Conservation (phyloP, 1,284 basidiomycete species). For the Agaricales sp. region DNA sequence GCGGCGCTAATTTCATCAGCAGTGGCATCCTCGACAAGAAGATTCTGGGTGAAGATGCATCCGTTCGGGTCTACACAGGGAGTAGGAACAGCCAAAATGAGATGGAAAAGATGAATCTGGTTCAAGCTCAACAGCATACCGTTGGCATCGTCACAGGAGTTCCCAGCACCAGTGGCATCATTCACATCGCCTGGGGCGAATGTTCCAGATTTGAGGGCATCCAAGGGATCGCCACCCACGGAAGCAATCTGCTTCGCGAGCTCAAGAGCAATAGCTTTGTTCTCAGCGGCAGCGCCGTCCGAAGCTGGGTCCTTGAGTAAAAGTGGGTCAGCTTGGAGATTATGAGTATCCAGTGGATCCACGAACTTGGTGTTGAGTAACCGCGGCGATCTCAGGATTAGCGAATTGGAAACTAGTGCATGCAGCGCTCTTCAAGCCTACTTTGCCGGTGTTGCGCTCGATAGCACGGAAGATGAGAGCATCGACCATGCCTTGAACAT, state of each 20-base stretch:
- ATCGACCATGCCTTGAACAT: slow-evolving; percentile 45
- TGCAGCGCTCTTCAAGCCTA: slow-evolving; percentile 36
- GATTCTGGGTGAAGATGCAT: slow-evolving; percentile 55
- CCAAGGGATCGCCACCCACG: slow-evolving; percentile 53
- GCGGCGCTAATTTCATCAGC: slow-evolving; percentile 49
- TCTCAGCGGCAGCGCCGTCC: slow-evolving; percentile 40
- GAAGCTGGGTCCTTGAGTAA: slow-evolving; percentile 50
- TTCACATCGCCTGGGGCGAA: slow-evolving; percentile 47
- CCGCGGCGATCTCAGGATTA: slow-evolving; percentile 60
- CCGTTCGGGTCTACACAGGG: slow-evolving; percentile 40
- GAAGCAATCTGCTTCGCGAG: slow-evolving; percentile 51
- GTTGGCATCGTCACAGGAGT: slow-evolving; percentile 33
- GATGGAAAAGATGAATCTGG: too few species aligned
- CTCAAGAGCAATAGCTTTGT: slow-evolving; percentile 52
- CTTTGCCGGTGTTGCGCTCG: slow-evolving; percentile 53
- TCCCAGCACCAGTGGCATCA: slow-evolving; percentile 42
- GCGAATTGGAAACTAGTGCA: slow-evolving; percentile 47
- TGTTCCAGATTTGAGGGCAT: slow-evolving; percentile 53
- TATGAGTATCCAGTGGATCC: slow-evolving; percentile 1
- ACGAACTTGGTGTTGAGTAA: slow-evolving; percentile 58
- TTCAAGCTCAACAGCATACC: not conserved
- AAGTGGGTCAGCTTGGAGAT: slow-evolving; percentile 1
- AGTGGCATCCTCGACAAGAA: slow-evolving; percentile 47
- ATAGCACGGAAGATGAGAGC: slow-evolving; percentile 58
- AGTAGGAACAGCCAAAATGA: too few species aligned